Evolutionary conservation across 2,329 filamentous ascomycete genomes (phyloP).

Genomic region (Emmonsiellopsis sp.): DNA sequence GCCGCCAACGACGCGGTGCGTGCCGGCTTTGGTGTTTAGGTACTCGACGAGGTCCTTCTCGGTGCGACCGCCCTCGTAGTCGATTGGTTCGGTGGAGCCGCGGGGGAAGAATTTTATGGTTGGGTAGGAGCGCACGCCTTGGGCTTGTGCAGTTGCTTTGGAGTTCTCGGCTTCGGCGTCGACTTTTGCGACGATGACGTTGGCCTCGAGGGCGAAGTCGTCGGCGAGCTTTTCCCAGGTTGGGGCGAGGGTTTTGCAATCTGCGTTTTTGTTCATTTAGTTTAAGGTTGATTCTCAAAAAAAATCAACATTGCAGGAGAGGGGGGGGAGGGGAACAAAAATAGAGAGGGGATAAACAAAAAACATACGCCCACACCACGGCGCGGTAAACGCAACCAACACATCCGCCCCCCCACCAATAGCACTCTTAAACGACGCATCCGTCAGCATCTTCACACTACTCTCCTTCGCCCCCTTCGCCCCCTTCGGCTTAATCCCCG

Average conservation of each 20-base stretch:
- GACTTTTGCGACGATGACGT: constrained; percentile 85
- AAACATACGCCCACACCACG: constrained; percentile 93
- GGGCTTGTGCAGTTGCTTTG: constrained; percentile 65
- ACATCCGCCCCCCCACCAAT: constrained; percentile 83
- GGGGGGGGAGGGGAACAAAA: no score
- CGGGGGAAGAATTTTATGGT: constrained; percentile 97
- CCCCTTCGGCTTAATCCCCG: constrained; percentile 66
- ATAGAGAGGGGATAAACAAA: background rate
- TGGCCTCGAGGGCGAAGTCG: constrained; percentile 67
- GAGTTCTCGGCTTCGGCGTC: constrained; percentile 82
- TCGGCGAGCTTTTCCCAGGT: constrained; percentile 78
- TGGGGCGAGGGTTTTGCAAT: constrained; percentile 93
- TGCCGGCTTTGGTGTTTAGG: constrained; percentile 82
- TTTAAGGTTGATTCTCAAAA: no score
- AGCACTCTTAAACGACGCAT: constrained; percentile 64
- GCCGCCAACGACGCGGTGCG: constrained; percentile 73
- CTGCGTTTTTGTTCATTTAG: constrained; percentile 36
- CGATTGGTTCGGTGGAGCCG: constrained; percentile 61
- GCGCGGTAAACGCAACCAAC: constrained; percentile 91
- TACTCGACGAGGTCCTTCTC: constrained; percentile 70
- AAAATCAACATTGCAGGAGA: no score
- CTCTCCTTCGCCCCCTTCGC: constrained; percentile 55
- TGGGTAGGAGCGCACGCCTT: constrained; percentile 78
- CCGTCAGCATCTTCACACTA: constrained; percentile 68
- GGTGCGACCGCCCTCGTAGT: constrained; percentile 65